These are phyloP conservation scores for Carex sylvatica DNA, from an alignment of 202 grass and related monocot species.

Conservation along the genomic window DNA sequence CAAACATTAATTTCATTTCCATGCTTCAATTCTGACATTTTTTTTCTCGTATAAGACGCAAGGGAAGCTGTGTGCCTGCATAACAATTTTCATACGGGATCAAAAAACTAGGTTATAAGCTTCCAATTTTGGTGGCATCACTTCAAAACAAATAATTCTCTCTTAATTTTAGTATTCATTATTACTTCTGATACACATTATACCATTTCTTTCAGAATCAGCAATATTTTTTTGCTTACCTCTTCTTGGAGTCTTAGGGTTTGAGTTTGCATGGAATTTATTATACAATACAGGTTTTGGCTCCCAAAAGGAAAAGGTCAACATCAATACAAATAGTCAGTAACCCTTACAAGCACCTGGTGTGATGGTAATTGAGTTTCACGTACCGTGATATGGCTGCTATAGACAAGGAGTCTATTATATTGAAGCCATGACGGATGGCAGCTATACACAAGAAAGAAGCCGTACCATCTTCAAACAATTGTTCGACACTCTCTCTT, in stretches of 20 bases:
- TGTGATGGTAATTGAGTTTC: neutral
- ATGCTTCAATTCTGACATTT: constrained; percentile 82
- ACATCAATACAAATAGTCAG: neutral
- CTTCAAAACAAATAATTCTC: constrained; percentile 1
- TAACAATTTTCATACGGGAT: constrained; percentile 16
- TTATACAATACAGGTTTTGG: neutral
- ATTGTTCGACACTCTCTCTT: constrained; percentile 73
- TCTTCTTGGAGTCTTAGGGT: neutral
- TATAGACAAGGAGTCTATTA: constrained; percentile 57
- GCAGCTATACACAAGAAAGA: constrained; percentile 91
- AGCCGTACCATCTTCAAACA: constrained; percentile 87
- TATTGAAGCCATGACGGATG: constrained; percentile 80
- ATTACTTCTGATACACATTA: neutral
- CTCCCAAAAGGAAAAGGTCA: neutral
- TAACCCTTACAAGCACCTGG: neutral
- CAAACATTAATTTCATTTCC: constrained; percentile 72
- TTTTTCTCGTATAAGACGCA: constrained; percentile 61
- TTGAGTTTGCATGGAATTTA: neutral
- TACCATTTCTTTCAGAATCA: constrained; percentile 1
- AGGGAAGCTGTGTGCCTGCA: constrained; percentile 75
- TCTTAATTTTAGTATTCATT: neutral
- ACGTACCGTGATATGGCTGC: constrained; percentile 65
- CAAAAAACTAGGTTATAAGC: neutral
- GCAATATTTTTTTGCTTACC: neutral
- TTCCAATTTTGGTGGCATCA: neutral